Base-by-base conservation (phyloP, 2,329 filamentous ascomycete genomes). In the Arthrobotrys musiformis region DNA sequence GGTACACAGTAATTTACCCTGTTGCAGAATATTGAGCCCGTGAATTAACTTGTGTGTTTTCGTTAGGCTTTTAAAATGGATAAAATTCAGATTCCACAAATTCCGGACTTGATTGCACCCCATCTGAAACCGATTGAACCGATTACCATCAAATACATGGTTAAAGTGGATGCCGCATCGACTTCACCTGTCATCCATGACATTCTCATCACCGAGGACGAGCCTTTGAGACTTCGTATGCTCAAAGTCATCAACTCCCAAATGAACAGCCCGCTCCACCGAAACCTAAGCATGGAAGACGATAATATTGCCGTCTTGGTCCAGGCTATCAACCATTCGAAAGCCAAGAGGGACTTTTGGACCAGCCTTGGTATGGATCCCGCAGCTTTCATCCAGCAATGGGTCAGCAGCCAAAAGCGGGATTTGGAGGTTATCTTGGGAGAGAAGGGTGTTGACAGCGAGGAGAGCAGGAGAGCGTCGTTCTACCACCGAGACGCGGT, bases 341-440 rank as follows among this genome's bases (percentile, higher is more conserved):
- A 97, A 82, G 92, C 93, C 24, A 97, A 97, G 83, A 93, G 97
- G 83, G 89, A 90, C 15, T 99, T 99, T 85, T 91, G 95, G 83
- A 90, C 89, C 5, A 89, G 90, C 4, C 86, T 98, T 79, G 89
- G 90, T 74, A 89, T 91, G 79, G 93, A 97, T 80, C 95, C 95
- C 0, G 91, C 92, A 15, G 89, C 88, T 11, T 98, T 98, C 81
- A 87, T 97, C 76, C 90, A 89, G 79, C 90, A 92, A 81, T 99
- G 95, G 95, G 87, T 97, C 63, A 93, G 90, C 81, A 94, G 91
- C 15, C 95, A 99, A 85, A 93, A 93, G 84, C 88, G 94, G 58
- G 94, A 98, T 83, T 86, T 97, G 37, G 93, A 97, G 82, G 90
- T 95, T 5, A 91, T 97, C 56, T 87, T 95, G 78, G 94, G 93